phyloP scores from a whole-genome alignment of 1,284 basidiomycete genomes.

The Tilletia horrida region DNA sequence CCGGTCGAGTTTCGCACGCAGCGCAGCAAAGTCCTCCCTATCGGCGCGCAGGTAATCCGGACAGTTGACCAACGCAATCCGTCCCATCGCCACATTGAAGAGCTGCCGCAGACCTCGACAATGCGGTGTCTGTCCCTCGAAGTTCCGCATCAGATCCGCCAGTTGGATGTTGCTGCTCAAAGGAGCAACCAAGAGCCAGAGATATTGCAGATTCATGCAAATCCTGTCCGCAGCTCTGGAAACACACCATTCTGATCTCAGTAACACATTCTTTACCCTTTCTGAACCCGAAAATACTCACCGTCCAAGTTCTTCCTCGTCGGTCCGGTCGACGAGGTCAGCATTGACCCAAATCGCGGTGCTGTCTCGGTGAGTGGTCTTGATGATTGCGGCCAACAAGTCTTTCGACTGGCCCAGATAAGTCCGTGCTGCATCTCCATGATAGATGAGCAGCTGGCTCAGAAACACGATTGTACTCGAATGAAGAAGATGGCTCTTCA shows the following conservation, averaged over 20 bases:
- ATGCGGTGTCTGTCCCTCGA: neutral
- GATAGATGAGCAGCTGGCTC: slow-evolving; percentile 6
- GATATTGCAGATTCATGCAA: slow-evolving; percentile 4
- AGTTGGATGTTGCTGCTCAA: neutral
- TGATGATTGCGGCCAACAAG: slow-evolving; percentile 5
- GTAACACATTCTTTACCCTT: neutral
- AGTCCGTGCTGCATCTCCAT: slow-evolving; percentile 10
- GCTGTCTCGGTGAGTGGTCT: neutral
- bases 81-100: slow-evolving; percentile 8
- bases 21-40: neutral
- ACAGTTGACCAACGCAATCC: neutral
- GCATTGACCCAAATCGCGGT: slow-evolving; percentile 1
- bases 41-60: slow-evolving; percentile 10
- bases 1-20: slow-evolving; percentile 2
- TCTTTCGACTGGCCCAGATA: neutral
- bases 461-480: neutral
- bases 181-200: neutral
- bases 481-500: slow-evolving; percentile 4
- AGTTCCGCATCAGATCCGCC: neutral
- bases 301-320: slow-evolving; percentile 13
- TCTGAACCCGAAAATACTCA: neutral
- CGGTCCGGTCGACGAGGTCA: slow-evolving; percentile 4
- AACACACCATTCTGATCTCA: neutral
- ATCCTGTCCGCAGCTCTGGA: slow-evolving; percentile 12
- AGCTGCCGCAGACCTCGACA: neutral